These are phyloP conservation scores for Candida tammaniensis DNA, from an alignment of 805 yeast species.

Conservation along the genomic window DNA sequence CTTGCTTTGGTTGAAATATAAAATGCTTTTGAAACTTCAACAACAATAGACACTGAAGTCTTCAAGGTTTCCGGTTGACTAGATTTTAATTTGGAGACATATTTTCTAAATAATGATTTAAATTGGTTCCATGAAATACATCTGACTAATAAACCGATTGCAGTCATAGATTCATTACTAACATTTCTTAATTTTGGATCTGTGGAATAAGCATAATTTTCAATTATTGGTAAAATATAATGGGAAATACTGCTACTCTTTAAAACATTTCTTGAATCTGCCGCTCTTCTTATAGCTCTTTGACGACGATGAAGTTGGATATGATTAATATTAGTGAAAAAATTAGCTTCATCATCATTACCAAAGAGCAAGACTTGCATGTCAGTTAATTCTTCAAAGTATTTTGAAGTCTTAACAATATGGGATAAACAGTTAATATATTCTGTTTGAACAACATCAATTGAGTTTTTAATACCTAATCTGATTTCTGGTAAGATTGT, in stretches of 20 bases:
- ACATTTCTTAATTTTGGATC: constrained; percentile 59
- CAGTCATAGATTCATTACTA: constrained; percentile 60
- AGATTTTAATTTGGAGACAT: constrained; percentile 45
- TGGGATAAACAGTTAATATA: constrained; percentile 66
- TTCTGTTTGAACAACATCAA: constrained; percentile 68
- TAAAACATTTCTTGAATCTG: constrained; percentile 45
- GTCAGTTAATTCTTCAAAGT: constrained; percentile 54
- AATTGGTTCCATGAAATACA: constrained; percentile 76
- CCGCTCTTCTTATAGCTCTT: constrained; percentile 70
- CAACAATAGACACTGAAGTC: constrained; percentile 57
- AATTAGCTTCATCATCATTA: constrained; percentile 78
- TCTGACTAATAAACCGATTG: constrained; percentile 58
- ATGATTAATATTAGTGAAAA: constrained; percentile 73
- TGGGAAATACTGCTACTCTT: constrained; percentile 65
- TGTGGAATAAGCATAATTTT: constrained; percentile 63
- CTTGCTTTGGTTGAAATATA: constrained; percentile 22
- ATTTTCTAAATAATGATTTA: constrained; percentile 70
- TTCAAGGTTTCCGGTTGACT: constrained; percentile 46
- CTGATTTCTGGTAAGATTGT: constrained; percentile 64
- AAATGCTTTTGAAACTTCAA: constrained; percentile 52
- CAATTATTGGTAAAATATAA: constrained; percentile 81
- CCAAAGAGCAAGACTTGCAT: constrained; percentile 57
- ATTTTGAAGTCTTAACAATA: constrained; percentile 45
- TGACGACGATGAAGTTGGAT: constrained; percentile 85
- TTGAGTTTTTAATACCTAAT: constrained; percentile 57